Base-by-base conservation (phyloP, 805 yeast species). In the Scheffersomyces ergatensis region DNA sequence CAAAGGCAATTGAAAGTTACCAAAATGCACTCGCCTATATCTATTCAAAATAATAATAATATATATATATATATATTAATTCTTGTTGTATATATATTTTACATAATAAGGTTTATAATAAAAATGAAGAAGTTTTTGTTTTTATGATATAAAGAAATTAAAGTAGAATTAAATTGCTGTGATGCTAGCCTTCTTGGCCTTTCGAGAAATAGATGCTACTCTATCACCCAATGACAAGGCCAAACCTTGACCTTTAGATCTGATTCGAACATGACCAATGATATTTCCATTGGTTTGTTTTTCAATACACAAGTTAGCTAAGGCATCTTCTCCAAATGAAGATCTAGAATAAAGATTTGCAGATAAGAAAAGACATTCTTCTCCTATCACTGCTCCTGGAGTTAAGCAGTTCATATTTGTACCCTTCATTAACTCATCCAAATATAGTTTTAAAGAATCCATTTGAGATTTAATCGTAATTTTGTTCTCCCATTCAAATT, bases 401-500 rank as follows among this genome's bases (percentile, higher is more conserved):
- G 98, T 93, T 54, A 93, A 75, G 60, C 96, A 83, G 43, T 83
- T 82, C 98, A 93, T 95, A 64, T 92, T 90, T 3, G 99, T 93
- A 36, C 88, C 90, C 43, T 74, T 70, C 68, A 86, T 69, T 52
- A 93, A 70, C 54, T 78, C 83, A 44, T 82, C 85, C 62, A 93
- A 72, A 65, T 88, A 93, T 35, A 79, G 86, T 57, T 83, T 82
- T 57, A 95, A 75, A 1, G 87, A 67, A 24, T 76, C 62, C 48
- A 83, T 71, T 39, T 73, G 76, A 2, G 95, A 80, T 51, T 84
- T 82, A 60, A 93, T 86, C 45, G 90, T 86, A 53, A 93, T 90
- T 72, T 93, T 93, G 72, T 93, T 93, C 67, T 93, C 99, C 99
- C 99, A 93, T 69, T 93, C 99, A 60, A 95, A 93, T 62, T 90